Evolutionary conservation across 1,284 basidiomycete genomes (phyloP).

Genomic region (Ceratobasidium sp.): DNA sequence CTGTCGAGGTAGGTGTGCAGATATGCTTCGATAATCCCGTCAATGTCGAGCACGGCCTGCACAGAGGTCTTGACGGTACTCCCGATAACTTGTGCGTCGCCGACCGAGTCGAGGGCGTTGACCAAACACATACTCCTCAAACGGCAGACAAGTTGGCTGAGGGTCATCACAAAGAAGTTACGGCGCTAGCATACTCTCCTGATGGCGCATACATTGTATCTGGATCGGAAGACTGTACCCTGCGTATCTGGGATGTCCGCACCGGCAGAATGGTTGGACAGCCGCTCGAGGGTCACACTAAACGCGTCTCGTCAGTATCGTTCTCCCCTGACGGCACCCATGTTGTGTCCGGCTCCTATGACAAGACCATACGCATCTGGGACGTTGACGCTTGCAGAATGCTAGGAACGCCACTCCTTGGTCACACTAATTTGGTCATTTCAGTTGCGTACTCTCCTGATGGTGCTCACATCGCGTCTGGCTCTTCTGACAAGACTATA

Average conservation of each 20-base stretch:
- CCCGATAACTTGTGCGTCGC: not conserved
- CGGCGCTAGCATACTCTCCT: too few species aligned
- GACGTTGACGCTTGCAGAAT: too few species aligned
- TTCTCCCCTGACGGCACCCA: not conserved
- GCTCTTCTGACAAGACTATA: constrained; percentile 2
- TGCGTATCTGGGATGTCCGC: not conserved
- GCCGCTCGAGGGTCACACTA: not conserved
- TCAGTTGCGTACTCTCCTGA: not conserved
- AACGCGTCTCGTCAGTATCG: not conserved
- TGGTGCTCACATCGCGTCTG: not conserved
- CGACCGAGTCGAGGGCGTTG: not conserved
- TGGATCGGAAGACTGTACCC: not conserved
- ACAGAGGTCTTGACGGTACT: not conserved
- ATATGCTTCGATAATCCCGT: too few species aligned
- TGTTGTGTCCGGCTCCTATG: not conserved
- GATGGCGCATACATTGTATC: not conserved
- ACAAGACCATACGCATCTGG: too few species aligned
- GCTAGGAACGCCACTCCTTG: too few species aligned
- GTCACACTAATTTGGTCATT: too few species aligned
- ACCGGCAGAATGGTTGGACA: not conserved
- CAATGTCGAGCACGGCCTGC: not conserved
- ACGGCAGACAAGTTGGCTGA: too few species aligned
- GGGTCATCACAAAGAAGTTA: too few species aligned
- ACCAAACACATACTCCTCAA: not conserved
- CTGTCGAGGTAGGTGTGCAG: too few species aligned